Conservation (phyloP, 176 grass and related monocot genomes). For the Thalia dealbata region DNA sequence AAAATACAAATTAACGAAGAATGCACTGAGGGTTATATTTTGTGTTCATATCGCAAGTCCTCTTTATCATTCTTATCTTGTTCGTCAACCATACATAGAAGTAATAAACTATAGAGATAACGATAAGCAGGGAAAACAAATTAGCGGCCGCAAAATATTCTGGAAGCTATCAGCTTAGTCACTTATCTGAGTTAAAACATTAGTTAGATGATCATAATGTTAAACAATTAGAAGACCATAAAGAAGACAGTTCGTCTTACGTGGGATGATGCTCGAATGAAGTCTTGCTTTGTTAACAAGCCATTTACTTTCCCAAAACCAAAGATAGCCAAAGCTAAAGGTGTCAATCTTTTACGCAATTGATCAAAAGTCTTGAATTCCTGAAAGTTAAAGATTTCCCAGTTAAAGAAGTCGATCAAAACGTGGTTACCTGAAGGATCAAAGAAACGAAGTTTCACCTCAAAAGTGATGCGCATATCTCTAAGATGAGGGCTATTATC, state of each 20-base stretch:
- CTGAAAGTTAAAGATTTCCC: constrained; percentile 26
- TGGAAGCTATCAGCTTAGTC: background rate
- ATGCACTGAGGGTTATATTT: too few relatives aligned
- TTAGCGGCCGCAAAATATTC: background rate
- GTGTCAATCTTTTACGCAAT: constrained; percentile 59
- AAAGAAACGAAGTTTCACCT: constrained; percentile 33
- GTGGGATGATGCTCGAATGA: constrained; percentile 60
- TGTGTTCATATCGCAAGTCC: too few relatives aligned
- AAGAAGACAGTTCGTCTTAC: constrained; percentile 33
- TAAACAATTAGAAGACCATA: background rate
- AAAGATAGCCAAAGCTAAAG: constrained; percentile 60
- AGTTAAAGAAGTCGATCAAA: background rate
- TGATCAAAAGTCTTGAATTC: constrained; percentile 85
- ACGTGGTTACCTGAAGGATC: background rate
- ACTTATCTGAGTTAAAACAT: too few relatives aligned
- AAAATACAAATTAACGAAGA: too few relatives aligned
- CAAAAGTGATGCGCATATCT: constrained; percentile 57
- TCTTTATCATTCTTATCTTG: too few relatives aligned
- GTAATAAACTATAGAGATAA: too few relatives aligned
- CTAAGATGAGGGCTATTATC: constrained; percentile 43
- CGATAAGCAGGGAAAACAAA: background rate
- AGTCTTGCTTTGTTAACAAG: constrained; percentile 71
- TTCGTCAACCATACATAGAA: too few relatives aligned
- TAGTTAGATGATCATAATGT: background rate
- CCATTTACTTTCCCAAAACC: constrained; percentile 74